Evolutionary conservation across 73 alveolate species (phyloP), one percentile per base, ranked within the genome.

Genomic region (Durusdinium trenchii): DNA sequence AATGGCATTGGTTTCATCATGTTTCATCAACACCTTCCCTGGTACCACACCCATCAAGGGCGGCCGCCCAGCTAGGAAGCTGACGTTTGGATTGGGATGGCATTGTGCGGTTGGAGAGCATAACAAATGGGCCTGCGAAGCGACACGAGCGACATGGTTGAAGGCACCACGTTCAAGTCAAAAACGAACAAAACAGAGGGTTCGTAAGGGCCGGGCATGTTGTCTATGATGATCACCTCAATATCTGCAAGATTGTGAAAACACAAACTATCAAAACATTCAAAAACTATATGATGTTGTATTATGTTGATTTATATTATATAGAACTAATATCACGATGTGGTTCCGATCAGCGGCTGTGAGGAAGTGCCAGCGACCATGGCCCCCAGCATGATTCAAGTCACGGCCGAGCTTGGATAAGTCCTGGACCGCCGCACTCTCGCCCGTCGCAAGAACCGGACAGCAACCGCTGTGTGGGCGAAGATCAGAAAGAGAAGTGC

Each of bases 221-320:
- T 99, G 95, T 99, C 99, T 23, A 99, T 94, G 95, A 99, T 99
- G 60, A 99, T 99, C 62, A 99, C 99, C 99, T 99, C 99, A 99
- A 99, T 94, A 23, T 40, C 0, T 3, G 2, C 47, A 46, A 0
- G 43, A 32, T 45, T 16, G 54, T 50, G 43, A 30, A n/a, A 45
- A 10, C 32, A 23, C 93, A 46, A 7, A 48, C 28, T 26, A 26
- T 36, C 42, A 40, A 46, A 81, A 14, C 12, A 4, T 38, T 43
- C 69, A 35, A 35, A 26, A 43, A n/a, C 28, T 5, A 23, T 30
- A 36, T 26, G 18, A 35, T 6, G 2, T n/a, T 46, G 52, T 18
- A 16, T 45, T 23, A 10, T 14, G 23, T 5, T 3, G 3, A 23
- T 45, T 20, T 81, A 20, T 81, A 30, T 47, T 50, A 23, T 84